Percentiles rank a stretch among this genome's conserved stretches.
Evolutionary conservation across 1,139 yeast species (phyloP).

Genomic region (Yamadazyma triangularis): DNA sequence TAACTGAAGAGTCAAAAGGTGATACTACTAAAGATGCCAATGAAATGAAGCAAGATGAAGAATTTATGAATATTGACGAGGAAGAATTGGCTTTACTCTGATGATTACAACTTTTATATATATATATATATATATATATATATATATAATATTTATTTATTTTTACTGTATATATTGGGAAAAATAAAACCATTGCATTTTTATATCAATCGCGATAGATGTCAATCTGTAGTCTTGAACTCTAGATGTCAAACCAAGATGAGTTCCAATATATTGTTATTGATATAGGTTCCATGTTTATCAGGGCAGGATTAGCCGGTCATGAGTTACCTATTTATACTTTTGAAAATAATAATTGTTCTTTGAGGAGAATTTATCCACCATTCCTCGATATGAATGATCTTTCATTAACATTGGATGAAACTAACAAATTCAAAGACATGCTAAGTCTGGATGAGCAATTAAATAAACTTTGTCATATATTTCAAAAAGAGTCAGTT

Average conservation of each 20-base stretch:
- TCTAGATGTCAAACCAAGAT: background rate
- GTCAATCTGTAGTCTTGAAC: no score
- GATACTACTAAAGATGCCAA: constrained; percentile 4
- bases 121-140: no score
- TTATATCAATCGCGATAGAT: no score
- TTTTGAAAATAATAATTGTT: constrained; percentile 5
- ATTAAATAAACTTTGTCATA: constrained; percentile 4
- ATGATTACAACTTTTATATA: no score
- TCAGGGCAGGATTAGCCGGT: constrained; percentile 45
- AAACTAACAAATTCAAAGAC: constrained; percentile 7
- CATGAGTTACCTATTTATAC: constrained; percentile 26
- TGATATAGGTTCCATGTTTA: constrained; percentile 34
- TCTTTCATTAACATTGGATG: constrained; percentile 17
- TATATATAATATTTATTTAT: no score
- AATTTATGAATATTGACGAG: constrained; percentile 46
- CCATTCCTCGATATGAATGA: constrained; percentile 23
- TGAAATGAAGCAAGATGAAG: constrained; percentile 18
- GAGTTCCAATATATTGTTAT: constrained; percentile 30
- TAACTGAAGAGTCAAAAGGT: constrained; percentile 15
- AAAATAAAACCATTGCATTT: no score
- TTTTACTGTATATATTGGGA: no score
- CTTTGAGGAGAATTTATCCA: constrained; percentile 15
- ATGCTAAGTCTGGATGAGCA: constrained; percentile 4
- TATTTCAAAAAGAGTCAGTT: constrained; percentile 12
- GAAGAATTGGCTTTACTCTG: constrained; percentile 40